Evolutionary conservation across 1,284 basidiomycete genomes (phyloP).

Genomic region (Naganishia liquefaciens): DNA sequence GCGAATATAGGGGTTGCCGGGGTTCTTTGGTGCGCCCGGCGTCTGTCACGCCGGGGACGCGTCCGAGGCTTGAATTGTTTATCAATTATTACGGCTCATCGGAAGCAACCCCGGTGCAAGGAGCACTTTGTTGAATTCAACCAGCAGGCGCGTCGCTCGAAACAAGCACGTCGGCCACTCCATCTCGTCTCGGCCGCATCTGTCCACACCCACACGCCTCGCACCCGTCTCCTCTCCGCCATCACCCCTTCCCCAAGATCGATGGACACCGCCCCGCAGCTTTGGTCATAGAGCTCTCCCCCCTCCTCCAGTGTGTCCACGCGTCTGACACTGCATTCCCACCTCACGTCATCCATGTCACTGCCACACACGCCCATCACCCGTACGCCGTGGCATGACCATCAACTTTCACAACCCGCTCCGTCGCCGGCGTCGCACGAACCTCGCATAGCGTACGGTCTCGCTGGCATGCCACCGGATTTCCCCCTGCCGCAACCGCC

Average conservation of each 20-base stretch:
- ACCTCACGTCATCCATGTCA: neutral
- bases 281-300: slow-evolving; percentile 23
- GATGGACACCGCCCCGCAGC: slow-evolving; percentile 6
- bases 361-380: slow-evolving; percentile 8
- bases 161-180: no score
- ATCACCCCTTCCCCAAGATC: neutral
- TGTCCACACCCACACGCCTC: neutral
- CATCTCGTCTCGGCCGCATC: no score
- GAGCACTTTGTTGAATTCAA: no score
- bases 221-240: neutral
- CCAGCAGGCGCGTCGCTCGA: no score
- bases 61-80: neutral
- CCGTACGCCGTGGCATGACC: neutral
- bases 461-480: neutral
- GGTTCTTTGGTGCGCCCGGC: no score
- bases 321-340: slow-evolving; percentile 1
- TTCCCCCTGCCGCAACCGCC: slow-evolving; percentile 3
- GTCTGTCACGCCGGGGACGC: slow-evolving; percentile 4
- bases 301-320: neutral
- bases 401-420: neutral
- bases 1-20: no score
- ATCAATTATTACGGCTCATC: neutral
- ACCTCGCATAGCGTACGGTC: no score
- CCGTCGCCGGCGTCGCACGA: no score
- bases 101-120: no score